Conservation (phyloP, 108 stramenopile genomes). For the Craspedostauros australis region DNA sequence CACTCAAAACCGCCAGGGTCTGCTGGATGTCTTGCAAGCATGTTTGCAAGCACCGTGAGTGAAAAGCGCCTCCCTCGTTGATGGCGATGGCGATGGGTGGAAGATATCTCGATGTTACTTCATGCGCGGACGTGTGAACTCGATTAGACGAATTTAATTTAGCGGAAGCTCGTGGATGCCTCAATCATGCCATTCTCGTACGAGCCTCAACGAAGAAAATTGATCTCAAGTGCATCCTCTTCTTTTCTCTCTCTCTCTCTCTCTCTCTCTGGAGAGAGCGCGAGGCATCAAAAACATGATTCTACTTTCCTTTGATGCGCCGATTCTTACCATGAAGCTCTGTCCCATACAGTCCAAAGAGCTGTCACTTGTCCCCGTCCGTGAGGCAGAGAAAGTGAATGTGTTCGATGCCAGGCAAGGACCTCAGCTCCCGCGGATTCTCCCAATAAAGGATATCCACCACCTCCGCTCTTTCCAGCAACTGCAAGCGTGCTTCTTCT, state of each 20-base stretch:
- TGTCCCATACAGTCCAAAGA: background rate
- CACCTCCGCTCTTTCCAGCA: slow-evolving; percentile 10
- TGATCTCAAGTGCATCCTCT: too few species aligned
- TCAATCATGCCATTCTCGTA: background rate
- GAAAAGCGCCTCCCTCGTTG: background rate
- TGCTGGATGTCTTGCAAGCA: background rate
- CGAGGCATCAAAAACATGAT: background rate
- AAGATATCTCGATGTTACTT: too few species aligned
- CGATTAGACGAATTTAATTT: background rate
- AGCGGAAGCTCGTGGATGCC: background rate
- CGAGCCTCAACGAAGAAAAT: background rate
- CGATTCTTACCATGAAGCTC: background rate
- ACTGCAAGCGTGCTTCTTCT: too few species aligned
- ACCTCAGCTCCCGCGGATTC: slow-evolving; percentile 62
- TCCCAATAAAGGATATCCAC: slow-evolving; percentile 52
- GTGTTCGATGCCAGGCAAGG: slow-evolving; percentile 71
- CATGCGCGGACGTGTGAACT: too few species aligned
- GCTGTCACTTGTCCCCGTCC: background rate
- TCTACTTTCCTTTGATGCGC: background rate
- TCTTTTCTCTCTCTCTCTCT: too few species aligned
- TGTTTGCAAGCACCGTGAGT: background rate
- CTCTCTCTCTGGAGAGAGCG: background rate
- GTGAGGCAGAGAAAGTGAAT: slow-evolving; percentile 45
- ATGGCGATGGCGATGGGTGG: background rate
- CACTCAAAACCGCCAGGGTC: too few species aligned